Evolutionary conservation across 106 monocot genomes (phyloP), one percentile per base, ranked within the genome.

Genomic region (Phalaenopsis equestris): DNA sequence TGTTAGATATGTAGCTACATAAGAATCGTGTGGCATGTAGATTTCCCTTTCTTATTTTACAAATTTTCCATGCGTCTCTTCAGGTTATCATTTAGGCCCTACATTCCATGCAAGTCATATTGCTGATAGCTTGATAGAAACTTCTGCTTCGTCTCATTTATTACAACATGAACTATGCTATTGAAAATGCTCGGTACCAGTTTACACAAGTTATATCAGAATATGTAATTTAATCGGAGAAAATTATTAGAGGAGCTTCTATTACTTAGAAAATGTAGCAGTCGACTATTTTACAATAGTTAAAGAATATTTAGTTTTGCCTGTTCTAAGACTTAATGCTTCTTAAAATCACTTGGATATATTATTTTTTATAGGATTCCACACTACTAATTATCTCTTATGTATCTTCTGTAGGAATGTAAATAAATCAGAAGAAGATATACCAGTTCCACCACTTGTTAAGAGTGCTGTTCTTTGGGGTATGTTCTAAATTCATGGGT

Each of bases 401-500:
- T 74, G 17, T 43, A 6, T 19, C 18, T 4, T 79, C 21, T 79
- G 47, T 81, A 93, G 93, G 89, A 91, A 81, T 55, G 85, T 93
- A 15, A 87, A 87, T n/a, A 90, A 89, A 87, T 93, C 93, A 61
- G 93, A 93, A 79, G 89, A 87, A 58, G 85, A 91, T 77, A 82
- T 93, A 70, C 93, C 93, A 58, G 83, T 93, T 73, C 93, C 93
- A 57, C 90, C 93, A 41, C 91, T 93, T 14, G 73, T 93, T 45
- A 89, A 93, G 79, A 90, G 90, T 87, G 93, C 93, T 38, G 89
- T 70, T 72, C 93, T 93, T 76, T 93, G 93, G 93, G 93, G 93
- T 93, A 89, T 76, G 82, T 24, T 17, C 4, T 4, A 48, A 30
- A 21, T 42, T 17, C 30, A 82, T 49, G 23, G 5, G 52, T 1